Conservation (phyloP, 345 rosid species). For the Corchorus capsularis region DNA sequence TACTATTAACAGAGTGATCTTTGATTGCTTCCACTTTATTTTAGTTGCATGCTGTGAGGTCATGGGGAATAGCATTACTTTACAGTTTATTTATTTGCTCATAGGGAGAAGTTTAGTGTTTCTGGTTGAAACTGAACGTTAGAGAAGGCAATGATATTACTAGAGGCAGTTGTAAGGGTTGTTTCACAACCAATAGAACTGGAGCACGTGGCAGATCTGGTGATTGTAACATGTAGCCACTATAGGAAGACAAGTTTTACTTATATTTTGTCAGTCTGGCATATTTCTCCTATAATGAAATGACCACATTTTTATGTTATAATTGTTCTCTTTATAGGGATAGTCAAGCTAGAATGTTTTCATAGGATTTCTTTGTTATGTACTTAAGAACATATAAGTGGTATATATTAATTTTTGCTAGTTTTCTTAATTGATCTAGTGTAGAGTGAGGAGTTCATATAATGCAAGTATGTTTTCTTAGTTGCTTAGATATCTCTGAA, state of each 20-base stretch:
- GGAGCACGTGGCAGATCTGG: not conserved
- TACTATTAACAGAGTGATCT: not conserved
- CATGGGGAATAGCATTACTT: not conserved
- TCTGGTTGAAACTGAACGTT: not conserved
- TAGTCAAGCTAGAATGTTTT: not conserved
- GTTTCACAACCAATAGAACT: not conserved
- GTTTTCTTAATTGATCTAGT: conserved; percentile 5
- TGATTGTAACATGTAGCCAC: not conserved
- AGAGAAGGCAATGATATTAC: not conserved
- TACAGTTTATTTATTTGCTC: not conserved
- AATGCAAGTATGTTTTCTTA: not conserved
- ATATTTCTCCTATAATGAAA: not conserved
- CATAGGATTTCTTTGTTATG: not conserved
- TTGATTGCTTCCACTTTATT: not conserved
- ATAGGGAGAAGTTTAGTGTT: not conserved
- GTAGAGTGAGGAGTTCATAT: not conserved
- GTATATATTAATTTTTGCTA: not conserved
- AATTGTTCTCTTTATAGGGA: not conserved
- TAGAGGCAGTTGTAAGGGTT: not conserved
- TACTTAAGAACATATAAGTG: not conserved
- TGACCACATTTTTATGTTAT: not conserved
- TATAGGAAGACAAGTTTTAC: not conserved
- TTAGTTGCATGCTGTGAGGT: not conserved
- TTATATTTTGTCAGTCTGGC: not conserved
- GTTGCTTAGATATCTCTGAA: not conserved